Conservation (phyloP, 805 yeast genomes). For the Lipomyces chichibuensis region DNA sequence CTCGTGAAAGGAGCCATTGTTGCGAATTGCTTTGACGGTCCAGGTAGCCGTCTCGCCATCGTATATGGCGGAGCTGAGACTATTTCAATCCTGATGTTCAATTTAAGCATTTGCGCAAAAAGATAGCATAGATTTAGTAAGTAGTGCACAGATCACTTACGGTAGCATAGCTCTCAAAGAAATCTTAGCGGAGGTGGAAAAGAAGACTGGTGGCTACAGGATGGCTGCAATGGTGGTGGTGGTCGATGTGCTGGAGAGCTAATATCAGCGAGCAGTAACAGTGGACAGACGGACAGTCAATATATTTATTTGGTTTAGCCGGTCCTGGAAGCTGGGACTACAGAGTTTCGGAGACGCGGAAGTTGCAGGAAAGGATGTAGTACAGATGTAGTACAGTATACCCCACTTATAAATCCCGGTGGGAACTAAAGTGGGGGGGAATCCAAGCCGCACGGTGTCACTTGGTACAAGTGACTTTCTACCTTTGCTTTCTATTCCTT, state of each 20-base stretch:
- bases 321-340: not conserved
- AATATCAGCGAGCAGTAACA: too few species aligned
- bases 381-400: not conserved
- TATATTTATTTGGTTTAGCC: not conserved
- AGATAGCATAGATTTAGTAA: not conserved
- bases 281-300: not conserved
- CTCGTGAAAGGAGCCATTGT: slow-evolving; percentile 33
- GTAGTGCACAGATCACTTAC: not conserved
- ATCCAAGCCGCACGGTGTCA: not conserved
- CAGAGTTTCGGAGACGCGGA: not conserved
- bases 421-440: not conserved
- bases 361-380: not conserved
- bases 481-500: too few species aligned
- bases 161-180: slow-evolving; percentile 48
- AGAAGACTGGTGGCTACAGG: slow-evolving; percentile 1
- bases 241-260: not conserved
- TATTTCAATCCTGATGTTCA: slow-evolving; percentile 45
- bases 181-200: slow-evolving; percentile 36
- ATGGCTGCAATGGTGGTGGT: not conserved
- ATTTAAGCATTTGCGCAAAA: slow-evolving; percentile 44
- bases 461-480: too few species aligned
- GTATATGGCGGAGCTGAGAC: slow-evolving; percentile 44
- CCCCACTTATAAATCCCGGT: too few species aligned
- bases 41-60: slow-evolving; percentile 42
- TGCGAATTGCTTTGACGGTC: slow-evolving; percentile 41